phyloP scores from a whole-genome alignment of 306 rosid species.

The Cucurbita ficifolia region DNA sequence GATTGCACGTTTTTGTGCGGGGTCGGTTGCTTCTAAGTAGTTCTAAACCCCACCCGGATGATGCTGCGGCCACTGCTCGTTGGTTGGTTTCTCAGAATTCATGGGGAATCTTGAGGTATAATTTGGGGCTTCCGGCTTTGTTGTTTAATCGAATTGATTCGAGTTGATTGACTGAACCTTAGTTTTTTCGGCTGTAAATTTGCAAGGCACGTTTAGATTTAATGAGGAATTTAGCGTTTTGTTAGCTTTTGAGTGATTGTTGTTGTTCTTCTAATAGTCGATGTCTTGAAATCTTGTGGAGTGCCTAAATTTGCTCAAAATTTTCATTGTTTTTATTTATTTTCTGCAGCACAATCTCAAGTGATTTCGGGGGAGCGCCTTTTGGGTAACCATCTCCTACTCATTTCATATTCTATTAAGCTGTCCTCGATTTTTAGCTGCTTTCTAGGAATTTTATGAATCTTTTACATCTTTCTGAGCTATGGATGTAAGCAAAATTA shows the following conservation, averaged over 20 bases:
- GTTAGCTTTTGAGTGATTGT: not conserved
- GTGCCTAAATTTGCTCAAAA: not conserved
- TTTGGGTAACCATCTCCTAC: constrained; percentile 47
- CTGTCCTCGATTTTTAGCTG: not conserved
- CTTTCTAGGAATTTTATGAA: not conserved
- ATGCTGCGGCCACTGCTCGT: constrained; percentile 65
- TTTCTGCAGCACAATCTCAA: constrained; percentile 65
- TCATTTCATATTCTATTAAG: not conserved
- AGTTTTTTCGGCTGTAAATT: not conserved
- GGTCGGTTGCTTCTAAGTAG: constrained; percentile 21
- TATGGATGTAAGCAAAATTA: not conserved
- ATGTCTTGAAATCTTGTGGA: too few species aligned
- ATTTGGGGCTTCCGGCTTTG: not conserved
- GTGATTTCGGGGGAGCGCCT: constrained; percentile 79
- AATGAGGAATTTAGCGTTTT: not conserved
- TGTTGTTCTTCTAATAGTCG: too few species aligned
- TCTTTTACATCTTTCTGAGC: not conserved
- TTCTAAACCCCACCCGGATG: constrained; percentile 49
- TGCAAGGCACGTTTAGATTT: not conserved
- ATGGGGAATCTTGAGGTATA: constrained; percentile 72
- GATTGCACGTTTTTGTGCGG: constrained; percentile 7
- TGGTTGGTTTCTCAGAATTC: constrained; percentile 61
- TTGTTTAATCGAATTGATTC: not conserved
- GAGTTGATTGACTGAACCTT: not conserved
- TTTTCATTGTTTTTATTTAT: not conserved